Percentiles rank a stretch among this genome's conserved stretches.
Conservation (phyloP, 805 yeast genomes). For the Sporopachydermia lactativora region DNA sequence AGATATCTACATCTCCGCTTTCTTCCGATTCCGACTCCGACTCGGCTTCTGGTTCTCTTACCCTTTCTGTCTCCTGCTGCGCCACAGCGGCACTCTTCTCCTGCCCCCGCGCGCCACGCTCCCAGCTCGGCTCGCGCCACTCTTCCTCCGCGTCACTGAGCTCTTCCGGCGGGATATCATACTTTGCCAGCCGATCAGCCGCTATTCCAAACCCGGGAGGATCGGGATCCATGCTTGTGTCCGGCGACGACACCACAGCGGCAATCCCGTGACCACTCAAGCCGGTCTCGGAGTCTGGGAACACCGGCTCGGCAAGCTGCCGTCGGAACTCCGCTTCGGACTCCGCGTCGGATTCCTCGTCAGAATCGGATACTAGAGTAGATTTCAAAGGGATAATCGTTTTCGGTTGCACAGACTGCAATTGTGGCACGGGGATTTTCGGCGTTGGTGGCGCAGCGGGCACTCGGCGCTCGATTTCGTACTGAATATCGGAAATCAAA, state of each 20-base stretch:
- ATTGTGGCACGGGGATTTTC: background rate
- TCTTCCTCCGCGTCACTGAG: conserved; percentile 6
- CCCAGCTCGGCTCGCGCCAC: background rate
- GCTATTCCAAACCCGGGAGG: too few relatives aligned
- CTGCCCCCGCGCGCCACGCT: too few relatives aligned
- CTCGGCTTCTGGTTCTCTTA: too few relatives aligned
- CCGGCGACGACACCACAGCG: background rate
- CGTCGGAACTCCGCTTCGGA: conserved; percentile 1
- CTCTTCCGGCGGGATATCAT: background rate
- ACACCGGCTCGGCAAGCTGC: background rate
- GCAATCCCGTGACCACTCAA: background rate
- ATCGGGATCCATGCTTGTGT: too few relatives aligned
- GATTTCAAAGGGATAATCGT: conserved; percentile 3
- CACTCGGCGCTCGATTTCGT: conserved; percentile 69
- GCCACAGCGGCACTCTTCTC: too few relatives aligned
- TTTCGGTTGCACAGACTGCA: background rate
- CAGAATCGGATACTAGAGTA: background rate
- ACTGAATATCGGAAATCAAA: conserved; percentile 76
- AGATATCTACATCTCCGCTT: background rate
- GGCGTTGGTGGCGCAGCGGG: conserved; percentile 16
- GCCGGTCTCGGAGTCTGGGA: background rate
- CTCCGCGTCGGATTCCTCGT: conserved; percentile 1
- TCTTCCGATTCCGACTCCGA: background rate
- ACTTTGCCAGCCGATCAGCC: background rate
- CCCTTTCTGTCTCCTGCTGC: too few relatives aligned